phyloP scores from a whole-genome alignment of 1,139 yeast genomes.

The Magnusiomyces tetraspermus region DNA sequence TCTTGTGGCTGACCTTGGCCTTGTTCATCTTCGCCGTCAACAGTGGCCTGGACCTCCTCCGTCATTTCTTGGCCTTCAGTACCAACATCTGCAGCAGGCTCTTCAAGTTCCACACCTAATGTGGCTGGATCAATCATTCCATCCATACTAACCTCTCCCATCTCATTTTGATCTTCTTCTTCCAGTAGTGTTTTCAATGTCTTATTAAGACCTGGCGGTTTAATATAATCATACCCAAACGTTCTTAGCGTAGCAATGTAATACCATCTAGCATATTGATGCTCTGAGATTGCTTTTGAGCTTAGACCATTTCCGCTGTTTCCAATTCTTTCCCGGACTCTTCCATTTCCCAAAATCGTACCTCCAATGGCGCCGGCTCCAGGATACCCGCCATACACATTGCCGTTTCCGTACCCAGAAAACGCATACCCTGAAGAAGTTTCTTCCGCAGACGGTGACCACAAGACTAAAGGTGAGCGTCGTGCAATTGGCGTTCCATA shows the following conservation, averaged over 20 bases:
- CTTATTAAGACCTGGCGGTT: conserved; percentile 20
- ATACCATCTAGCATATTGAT: conserved; percentile 2
- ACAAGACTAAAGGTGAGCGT: conserved; percentile 4
- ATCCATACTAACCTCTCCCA: conserved; percentile 6
- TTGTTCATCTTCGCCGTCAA: not conserved
- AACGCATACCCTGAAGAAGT: not conserved
- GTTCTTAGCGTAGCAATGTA: conserved; percentile 18
- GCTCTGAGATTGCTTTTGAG: conserved; percentile 1
- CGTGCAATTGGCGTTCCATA: conserved; percentile 2
- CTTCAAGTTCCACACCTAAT: not conserved
- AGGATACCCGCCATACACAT: not conserved
- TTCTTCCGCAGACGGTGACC: not conserved
- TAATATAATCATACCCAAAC: conserved; percentile 20
- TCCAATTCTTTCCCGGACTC: not conserved
- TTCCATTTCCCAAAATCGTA: not conserved
- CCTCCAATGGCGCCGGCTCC: not conserved
- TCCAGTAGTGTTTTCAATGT: conserved; percentile 21
- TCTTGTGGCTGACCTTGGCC: not conserved
- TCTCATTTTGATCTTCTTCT: conserved; percentile 11
- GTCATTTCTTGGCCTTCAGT: conserved; percentile 15
- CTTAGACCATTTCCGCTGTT: not conserved
- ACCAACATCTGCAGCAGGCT: conserved; percentile 13
- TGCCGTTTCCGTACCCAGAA: not conserved
- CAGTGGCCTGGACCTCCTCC: not conserved
- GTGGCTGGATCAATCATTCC: not conserved